Conservation (phyloP, 257 asterid genomes). For the Rauvolfia tetraphylla region DNA sequence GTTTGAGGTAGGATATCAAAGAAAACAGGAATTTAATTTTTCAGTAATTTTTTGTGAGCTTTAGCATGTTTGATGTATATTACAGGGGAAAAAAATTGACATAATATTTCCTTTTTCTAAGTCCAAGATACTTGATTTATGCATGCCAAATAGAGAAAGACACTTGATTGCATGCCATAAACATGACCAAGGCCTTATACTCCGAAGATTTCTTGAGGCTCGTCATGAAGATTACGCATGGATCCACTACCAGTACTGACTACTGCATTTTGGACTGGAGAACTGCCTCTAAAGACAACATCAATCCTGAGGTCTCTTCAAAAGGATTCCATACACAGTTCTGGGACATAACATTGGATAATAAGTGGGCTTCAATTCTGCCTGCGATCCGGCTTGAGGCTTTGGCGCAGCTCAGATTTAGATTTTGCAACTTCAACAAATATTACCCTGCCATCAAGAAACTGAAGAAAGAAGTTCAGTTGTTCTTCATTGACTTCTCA, state of each 20-base stretch:
- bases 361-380: conserved; percentile 1
- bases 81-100: too few species aligned
- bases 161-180: background rate
- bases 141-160: background rate
- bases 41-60: too few species aligned
- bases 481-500: too few species aligned
- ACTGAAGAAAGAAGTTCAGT: conserved; percentile 36
- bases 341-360: background rate
- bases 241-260: background rate
- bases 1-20: too few species aligned
- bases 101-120: background rate
- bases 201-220: background rate
- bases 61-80: background rate
- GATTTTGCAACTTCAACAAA: conserved; percentile 75
- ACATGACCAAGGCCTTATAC: background rate
- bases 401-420: conserved; percentile 40
- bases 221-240: background rate
- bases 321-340: conserved; percentile 1
- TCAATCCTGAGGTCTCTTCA: background rate
- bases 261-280: background rate
- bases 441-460: conserved; percentile 81
- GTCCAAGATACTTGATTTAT: background rate
- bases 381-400: conserved; percentile 26
- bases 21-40: background rate
- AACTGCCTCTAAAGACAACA: background rate